Evolutionary conservation across 2,329 filamentous ascomycete species (phyloP), one percentile per base, ranked within the genome.

Genomic region (Ophiosphaerella herpotricha): DNA sequence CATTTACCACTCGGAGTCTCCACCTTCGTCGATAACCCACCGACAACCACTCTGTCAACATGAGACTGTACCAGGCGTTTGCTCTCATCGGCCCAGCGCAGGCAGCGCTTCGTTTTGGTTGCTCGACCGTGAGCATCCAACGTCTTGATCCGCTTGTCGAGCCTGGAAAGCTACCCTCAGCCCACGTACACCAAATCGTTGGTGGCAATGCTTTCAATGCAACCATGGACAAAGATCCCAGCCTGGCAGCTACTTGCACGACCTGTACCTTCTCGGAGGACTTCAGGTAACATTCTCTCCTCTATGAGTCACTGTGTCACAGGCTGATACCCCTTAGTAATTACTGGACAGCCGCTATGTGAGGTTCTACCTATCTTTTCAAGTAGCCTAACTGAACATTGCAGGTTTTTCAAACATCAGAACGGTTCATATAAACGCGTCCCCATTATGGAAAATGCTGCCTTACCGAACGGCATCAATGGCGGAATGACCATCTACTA

Each of bases 401-500:
- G 7, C 11, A 29, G 26, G 26, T 69, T 58, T 52, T 69, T 69
- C 57, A 67, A 60, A 46, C 60, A 66, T 38, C 39, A 49, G 32
- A 69, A 69, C 39, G 64, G 64, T 21, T 58, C 63, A 0, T 69
- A 64, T 43, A 68, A 68, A 50, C 55, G 57, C 12, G 64, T 69
- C 1, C 63, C 60, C 1, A 66, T 66, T 29, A 67, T 66, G 55
- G 50, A 61, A 42, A 68, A 69, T 49, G 36, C 57, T 39, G 60
- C 61, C 2, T 31, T 60, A 9, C 57, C 60, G 5, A 60, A 58
- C 14, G 58, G 62, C 8, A 66, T 68, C 43, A 67, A 64, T 36
- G 64, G 64, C 36, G 66, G 66, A 9, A 67, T 68, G 66, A 69
- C 66, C 7, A 54, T 69, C 40, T 69, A 69, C 48, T 67, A 68